Base-by-base conservation (phyloP, 2,329 filamentous ascomycete species). In the Aureobasidium sp. region DNA sequence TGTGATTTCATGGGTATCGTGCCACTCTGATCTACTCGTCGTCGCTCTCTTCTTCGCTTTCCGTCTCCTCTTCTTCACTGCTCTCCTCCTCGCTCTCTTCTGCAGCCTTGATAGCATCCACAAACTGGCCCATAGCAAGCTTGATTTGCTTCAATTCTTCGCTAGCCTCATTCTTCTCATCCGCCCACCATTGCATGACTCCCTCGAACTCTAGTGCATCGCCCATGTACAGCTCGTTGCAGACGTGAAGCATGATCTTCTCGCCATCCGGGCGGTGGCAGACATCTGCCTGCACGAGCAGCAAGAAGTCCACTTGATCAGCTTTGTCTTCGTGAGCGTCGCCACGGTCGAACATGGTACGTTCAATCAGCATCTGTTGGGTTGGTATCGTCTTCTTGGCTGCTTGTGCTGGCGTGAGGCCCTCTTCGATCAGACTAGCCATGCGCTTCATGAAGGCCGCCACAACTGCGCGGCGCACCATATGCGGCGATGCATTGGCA, bases 161-260 rank as follows among this genome's bases (percentile, higher is more conserved):
- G 15, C 80, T 85, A 61, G 85, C 86, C 27, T 77, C 82, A 6
- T 88, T 87, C 69, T 86, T 81, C 74, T 82, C 81, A 72, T 96
- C 88, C 22, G 80, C 83, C 92, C 92, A 97, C 94, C 94, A 99
- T 52, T 83, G 82, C 69, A 93, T 77, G 67, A 96, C 89, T 0
- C 89, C 91, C 45, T 97, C 92, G 70, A 96, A 91, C 72, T 96
- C 91, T 1, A 97, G 77, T 17, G 96, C 82, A 67, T 97, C 94
- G 53, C 89, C 76, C 67, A 89, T 85, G 72, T 96, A 95, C 57
- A 97, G 79, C 74, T 91, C 89, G 77, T 95, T 94, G 67, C 91
- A 83, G 68, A 91, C 79, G 42, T 87, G 90, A 3, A 92, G 82
- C 37, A 97, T 81, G 11, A 97, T 82, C 41, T 79, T 75, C 70